Evolutionary conservation across 2,329 filamentous ascomycete species (phyloP).

Genomic region (Sordariomycetes sp.): DNA sequence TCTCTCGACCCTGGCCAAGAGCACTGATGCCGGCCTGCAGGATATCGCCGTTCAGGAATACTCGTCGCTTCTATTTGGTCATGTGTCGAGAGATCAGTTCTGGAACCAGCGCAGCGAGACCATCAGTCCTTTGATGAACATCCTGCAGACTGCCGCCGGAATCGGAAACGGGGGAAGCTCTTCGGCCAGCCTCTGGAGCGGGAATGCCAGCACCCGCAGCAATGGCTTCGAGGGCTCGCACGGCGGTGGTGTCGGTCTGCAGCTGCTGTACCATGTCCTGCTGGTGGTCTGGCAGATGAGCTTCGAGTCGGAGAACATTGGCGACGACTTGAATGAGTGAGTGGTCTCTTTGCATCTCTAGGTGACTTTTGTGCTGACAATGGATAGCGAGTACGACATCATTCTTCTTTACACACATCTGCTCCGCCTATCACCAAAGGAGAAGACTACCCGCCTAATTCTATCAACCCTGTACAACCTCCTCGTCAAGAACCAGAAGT

Average conservation of each 20-base stretch:
- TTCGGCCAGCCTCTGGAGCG: constrained; percentile 53
- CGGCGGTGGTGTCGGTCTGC: constrained; percentile 80
- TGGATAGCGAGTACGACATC: constrained; percentile 79
- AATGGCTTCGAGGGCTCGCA: constrained; percentile 53
- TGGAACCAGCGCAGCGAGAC: constrained; percentile 89
- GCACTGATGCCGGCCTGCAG: constrained; percentile 79
- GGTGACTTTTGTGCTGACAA: constrained; percentile 9
- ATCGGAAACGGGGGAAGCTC: constrained; percentile 56
- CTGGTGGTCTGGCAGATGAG: constrained; percentile 94
- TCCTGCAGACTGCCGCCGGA: constrained; percentile 71
- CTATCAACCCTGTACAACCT: constrained; percentile 87
- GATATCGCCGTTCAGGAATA: constrained; percentile 93
- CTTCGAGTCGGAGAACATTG: constrained; percentile 72
- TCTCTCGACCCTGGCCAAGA: constrained; percentile 74
- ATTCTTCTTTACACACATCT: constrained; percentile 88
- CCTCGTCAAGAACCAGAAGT: constrained; percentile 58
- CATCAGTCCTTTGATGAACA: constrained; percentile 69
- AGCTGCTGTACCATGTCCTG: constrained; percentile 88
- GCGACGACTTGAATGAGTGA: constrained; percentile 76
- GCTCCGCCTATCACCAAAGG: constrained; percentile 85
- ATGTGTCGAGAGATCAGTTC: constrained; percentile 68
- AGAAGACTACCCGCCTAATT: constrained; percentile 90
- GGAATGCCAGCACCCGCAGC: constrained; percentile 41
- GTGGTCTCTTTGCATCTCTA: constrained; percentile 17
- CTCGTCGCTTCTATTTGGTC: constrained; percentile 72